A percentile compares a stretch with the other conserved stretches of the same genome.
These are phyloP conservation scores for Colletotrichum endophyticum DNA, from an alignment of 2,329 filamentous ascomycete species.

Conservation along the genomic window DNA sequence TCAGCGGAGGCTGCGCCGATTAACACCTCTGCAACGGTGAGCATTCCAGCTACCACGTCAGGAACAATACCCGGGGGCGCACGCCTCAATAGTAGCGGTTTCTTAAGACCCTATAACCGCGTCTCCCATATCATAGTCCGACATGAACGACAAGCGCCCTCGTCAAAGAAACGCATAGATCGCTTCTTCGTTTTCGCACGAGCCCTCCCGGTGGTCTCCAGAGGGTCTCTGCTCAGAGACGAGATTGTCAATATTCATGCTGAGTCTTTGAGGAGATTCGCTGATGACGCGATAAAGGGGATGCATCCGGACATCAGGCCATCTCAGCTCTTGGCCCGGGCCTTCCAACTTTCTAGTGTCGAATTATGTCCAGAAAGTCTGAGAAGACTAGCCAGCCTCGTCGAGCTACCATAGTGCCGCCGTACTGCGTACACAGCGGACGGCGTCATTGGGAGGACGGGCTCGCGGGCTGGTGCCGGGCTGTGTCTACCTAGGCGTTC, in stretches of 20 bases:
- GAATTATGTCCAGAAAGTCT: neutral
- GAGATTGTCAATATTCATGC: conserved; percentile 7
- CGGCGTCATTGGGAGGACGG: neutral
- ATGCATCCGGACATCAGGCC: neutral
- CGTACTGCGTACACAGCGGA: neutral
- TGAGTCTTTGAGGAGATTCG: neutral
- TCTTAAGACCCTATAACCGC: neutral
- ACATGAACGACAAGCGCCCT: neutral
- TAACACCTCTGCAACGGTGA: neutral
- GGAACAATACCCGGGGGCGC: neutral
- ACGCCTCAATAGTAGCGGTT: neutral
- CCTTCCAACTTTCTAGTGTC: neutral
- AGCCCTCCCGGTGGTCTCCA: neutral
- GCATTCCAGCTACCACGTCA: neutral
- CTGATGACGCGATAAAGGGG: neutral
- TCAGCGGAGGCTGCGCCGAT: neutral
- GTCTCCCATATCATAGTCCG: neutral
- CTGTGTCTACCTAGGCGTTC: neutral
- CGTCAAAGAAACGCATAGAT: neutral
- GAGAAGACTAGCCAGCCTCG: neutral
- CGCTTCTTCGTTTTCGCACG: neutral
- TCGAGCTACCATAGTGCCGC: neutral
- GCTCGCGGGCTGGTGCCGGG: neutral
- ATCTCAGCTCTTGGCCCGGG: neutral
- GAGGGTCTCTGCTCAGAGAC: neutral